Evolutionary conservation across 108 stramenopile species (phyloP).

Genomic region (Licmophora abbreviata): DNA sequence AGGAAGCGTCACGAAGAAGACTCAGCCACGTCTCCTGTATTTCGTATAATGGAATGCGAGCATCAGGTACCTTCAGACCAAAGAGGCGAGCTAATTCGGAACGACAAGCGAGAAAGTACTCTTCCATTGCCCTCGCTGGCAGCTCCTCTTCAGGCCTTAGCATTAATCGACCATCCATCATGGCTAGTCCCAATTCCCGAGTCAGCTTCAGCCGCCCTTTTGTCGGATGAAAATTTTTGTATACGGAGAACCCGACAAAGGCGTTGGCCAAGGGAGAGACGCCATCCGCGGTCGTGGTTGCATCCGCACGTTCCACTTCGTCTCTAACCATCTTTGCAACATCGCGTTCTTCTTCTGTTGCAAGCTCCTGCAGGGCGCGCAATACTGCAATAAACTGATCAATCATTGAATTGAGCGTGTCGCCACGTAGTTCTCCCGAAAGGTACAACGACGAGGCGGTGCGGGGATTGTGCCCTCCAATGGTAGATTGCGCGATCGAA

Average conservation of each 20-base stretch:
- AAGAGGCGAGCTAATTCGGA: background rate
- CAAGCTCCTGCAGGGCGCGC: constrained; percentile 43
- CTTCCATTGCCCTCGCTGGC: constrained; percentile 34
- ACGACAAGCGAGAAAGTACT: constrained; percentile 8
- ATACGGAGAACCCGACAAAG: constrained; percentile 54
- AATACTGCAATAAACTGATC: constrained; percentile 50
- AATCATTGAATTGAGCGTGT: constrained; percentile 37
- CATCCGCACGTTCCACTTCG: constrained; percentile 27
- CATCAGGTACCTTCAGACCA: background rate
- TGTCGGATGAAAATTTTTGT: constrained; percentile 64
- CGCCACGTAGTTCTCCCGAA: constrained; percentile 40
- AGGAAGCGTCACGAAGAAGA: background rate
- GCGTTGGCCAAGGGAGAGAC: constrained; percentile 40
- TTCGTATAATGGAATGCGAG: background rate
- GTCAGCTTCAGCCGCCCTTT: constrained; percentile 49
- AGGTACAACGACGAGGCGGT: constrained; percentile 45
- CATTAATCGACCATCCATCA: constrained; percentile 23
- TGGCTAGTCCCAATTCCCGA: constrained; percentile 26
- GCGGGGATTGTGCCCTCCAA: constrained; percentile 38
- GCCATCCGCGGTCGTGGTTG: constrained; percentile 18
- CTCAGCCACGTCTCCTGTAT: background rate
- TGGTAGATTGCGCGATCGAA: constrained; percentile 57
- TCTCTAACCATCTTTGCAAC: constrained; percentile 30
- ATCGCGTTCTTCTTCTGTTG: constrained; percentile 49
- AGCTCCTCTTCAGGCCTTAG: constrained; percentile 39